phyloP scores from a whole-genome alignment of 2,329 filamentous ascomycete genomes.

The Xylariaceae sp. region DNA sequence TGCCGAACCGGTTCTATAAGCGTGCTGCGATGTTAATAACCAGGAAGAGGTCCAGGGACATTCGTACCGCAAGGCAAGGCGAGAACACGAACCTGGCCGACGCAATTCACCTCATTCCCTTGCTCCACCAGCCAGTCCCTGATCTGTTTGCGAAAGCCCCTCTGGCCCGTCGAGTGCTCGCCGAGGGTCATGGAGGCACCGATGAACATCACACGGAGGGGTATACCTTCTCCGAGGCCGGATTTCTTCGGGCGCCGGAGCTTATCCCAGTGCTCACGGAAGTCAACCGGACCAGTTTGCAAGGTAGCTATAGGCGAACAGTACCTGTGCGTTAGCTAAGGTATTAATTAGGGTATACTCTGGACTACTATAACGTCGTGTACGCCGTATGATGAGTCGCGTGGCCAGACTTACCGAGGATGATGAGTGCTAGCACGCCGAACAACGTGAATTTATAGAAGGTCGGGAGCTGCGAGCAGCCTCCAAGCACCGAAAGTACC shows the following conservation, averaged over 20 bases:
- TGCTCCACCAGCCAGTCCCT: conserved; percentile 36
- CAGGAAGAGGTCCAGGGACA: not conserved
- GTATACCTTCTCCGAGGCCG: conserved; percentile 35
- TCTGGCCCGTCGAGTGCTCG: conserved; percentile 38
- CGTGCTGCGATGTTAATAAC: conserved; percentile 14
- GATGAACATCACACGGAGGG: conserved; percentile 39
- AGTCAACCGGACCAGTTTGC: conserved; percentile 33
- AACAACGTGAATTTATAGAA: conserved; percentile 34
- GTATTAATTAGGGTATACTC: no score
- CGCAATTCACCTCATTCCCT: conserved; percentile 37
- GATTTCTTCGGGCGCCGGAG: conserved; percentile 27
- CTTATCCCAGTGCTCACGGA: conserved; percentile 35
- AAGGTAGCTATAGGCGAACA: conserved; percentile 18
- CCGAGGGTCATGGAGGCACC: conserved; percentile 39
- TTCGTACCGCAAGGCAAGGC: no score
- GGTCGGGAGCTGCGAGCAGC: conserved; percentile 33
- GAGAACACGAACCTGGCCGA: conserved; percentile 32
- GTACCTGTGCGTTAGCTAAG: no score
- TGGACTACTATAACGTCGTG: no score
- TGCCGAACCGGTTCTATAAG: conserved; percentile 36
- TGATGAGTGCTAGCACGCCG: conserved; percentile 30
- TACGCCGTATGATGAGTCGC: not conserved
- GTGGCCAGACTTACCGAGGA: conserved; percentile 29
- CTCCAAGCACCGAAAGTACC: conserved; percentile 27
- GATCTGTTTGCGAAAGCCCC: conserved; percentile 37